Base-by-base conservation (phyloP, 73 alveolate species). In the Durusdinium trenchii region DNA sequence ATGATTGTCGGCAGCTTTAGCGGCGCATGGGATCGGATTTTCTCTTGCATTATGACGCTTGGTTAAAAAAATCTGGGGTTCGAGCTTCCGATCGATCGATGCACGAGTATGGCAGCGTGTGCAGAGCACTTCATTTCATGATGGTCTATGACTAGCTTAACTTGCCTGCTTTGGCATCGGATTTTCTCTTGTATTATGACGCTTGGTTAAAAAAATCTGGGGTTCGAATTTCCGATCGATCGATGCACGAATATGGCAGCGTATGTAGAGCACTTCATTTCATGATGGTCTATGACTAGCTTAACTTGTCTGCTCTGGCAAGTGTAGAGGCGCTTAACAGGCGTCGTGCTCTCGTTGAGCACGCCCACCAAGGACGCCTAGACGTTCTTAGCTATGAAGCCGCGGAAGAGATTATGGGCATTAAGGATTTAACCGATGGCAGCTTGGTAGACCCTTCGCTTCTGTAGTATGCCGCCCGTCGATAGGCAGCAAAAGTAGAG, bases 351-450 rank as follows among this genome's bases (percentile, higher is more conserved):
- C 23, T 85, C 54, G 54, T 85, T 2, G 94, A 85, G 60, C 57
- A 51, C 5, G 94, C 94, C 32, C 94, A 85, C 60, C 94, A 85
- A 14, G 94, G 94, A 9, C 10, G 94, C 6, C 94, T 79, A 6
- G 94, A 85, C 2, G 94, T 79, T 0, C 94, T 79, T 0, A n/a
- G 57, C 42, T 85, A 51, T 32, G 94, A 85, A 45, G 81, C 40
- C 0, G 61, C 94, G 1, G 94, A 85, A 9, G 94, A 85, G 45
- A 26, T 52, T 52, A 3, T 85, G 0, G 94, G 94, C 1, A 75
- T 83, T 18, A 35, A 79, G 10, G 94, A 84, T 3, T 6, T 30
- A 6, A 26, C 73, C 16, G 92, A 82, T 46, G 94, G 94, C 52
- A 6, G 54, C 47, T 26, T 52, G 43, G 40, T 84, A 20, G 94